Evolutionary conservation across 2,329 filamentous ascomycete genomes (phyloP).

Genomic region (Diaporthe nobilis): DNA sequence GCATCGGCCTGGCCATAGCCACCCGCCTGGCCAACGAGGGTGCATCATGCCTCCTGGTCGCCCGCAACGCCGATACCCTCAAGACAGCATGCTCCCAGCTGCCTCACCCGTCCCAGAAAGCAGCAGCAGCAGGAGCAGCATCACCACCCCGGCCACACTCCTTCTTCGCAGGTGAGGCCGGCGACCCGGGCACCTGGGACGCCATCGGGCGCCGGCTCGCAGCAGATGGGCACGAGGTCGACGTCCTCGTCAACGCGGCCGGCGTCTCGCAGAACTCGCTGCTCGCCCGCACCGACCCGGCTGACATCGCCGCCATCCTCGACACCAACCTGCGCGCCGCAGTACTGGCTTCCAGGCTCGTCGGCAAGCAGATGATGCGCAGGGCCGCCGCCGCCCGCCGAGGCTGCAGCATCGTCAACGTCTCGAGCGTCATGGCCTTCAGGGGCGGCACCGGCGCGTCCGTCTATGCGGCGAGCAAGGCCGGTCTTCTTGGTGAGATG

Average conservation of each 20-base stretch:
- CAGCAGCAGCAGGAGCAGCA: not conserved
- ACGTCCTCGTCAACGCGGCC: constrained; percentile 84
- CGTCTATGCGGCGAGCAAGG: constrained; percentile 85
- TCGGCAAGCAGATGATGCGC: constrained; percentile 63
- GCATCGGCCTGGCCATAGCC: constrained; percentile 79
- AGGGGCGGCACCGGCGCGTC: constrained; percentile 78
- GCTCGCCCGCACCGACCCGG: constrained; percentile 67
- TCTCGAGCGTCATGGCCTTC: constrained; percentile 81
- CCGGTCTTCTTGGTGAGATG: constrained; percentile 77
- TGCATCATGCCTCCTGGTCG: constrained; percentile 72
- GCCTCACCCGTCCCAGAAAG: constrained; percentile 49
- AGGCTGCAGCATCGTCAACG: constrained; percentile 79
- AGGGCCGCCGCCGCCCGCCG: constrained; percentile 45
- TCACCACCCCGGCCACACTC: constrained; percentile 3
- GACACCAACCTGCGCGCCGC: constrained; percentile 79
- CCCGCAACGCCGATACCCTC: constrained; percentile 66
- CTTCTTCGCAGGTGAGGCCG: constrained; percentile 45
- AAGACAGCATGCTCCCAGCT: constrained; percentile 48
- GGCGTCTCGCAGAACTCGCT: constrained; percentile 78
- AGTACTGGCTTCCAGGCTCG: constrained; percentile 71
- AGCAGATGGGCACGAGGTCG: constrained; percentile 44
- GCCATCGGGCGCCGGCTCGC: constrained; percentile 29
- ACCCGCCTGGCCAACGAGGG: constrained; percentile 74
- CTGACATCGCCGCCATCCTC: constrained; percentile 70
- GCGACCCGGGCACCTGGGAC: constrained; percentile 43